A percentile compares a stretch with the other conserved stretches of the same genome.
These are phyloP conservation scores for Aspergillus homomorphus DNA, from an alignment of 495 filamentous ascomycete genomes.

Conservation along the genomic window DNA sequence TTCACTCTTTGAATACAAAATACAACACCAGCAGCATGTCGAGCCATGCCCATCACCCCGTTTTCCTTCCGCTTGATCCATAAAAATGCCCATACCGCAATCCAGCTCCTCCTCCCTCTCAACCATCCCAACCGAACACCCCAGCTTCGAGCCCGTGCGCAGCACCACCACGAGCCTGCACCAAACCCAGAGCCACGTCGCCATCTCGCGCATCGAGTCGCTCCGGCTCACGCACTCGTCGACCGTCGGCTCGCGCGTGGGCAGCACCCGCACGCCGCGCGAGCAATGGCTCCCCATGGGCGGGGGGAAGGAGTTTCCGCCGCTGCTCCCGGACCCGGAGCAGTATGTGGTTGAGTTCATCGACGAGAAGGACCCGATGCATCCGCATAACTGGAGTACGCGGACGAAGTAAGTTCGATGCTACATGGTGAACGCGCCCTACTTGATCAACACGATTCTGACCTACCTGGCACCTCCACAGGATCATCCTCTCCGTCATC, in stretches of 20 bases:
- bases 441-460: background rate
- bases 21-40: too few relatives aligned
- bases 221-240: slow-evolving; percentile 32
- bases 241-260: slow-evolving; percentile 30
- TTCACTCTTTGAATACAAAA: slow-evolving; percentile 1
- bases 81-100: slow-evolving; percentile 6
- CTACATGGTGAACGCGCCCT: background rate
- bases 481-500: slow-evolving; percentile 24
- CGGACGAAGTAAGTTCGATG: slow-evolving; percentile 18
- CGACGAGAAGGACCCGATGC: slow-evolving; percentile 47
- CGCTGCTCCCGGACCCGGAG: slow-evolving; percentile 39
- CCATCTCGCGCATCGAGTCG: slow-evolving; percentile 35
- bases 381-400: slow-evolving; percentile 53
- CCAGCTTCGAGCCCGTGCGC: slow-evolving; percentile 7
- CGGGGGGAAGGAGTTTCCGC: slow-evolving; percentile 44
- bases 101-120: slow-evolving; percentile 6
- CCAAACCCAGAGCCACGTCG: slow-evolving; percentile 24
- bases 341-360: slow-evolving; percentile 55
- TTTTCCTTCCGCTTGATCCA: too few relatives aligned
- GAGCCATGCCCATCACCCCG: background rate
- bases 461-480: slow-evolving; percentile 1
- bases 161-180: slow-evolving; percentile 20
- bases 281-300: slow-evolving; percentile 36
- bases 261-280: slow-evolving; percentile 16
- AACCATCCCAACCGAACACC: background rate